A percentile compares a stretch with the other conserved stretches of the same genome.
Conservation (phyloP, 805 yeast genomes). For the Kuraishia floccosa region DNA sequence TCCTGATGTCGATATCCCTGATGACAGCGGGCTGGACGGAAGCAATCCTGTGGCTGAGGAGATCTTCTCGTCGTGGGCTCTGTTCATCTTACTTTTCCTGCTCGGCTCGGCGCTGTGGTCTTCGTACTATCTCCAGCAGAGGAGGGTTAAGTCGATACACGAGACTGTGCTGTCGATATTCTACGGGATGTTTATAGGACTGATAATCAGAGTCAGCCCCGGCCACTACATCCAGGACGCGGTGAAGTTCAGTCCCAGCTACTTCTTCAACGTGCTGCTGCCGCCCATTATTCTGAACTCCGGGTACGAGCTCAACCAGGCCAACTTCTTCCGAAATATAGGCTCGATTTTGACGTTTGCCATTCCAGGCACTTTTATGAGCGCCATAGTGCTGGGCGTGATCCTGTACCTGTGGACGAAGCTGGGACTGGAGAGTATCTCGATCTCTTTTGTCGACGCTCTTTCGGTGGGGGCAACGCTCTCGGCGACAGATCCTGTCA, state of each 20-base stretch:
- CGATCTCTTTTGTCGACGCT: conserved; percentile 92
- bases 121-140: conserved; percentile 82
- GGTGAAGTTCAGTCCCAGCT: conserved; percentile 87
- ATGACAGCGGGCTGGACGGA: conserved; percentile 37
- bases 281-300: conserved; percentile 96
- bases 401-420: conserved; percentile 85
- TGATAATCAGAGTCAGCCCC: conserved; percentile 81
- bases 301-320: conserved; percentile 94
- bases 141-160: conserved; percentile 89
- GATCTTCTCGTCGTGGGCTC: conserved; percentile 95
- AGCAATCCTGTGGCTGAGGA: conserved; percentile 88
- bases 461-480: conserved; percentile 95
- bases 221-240: conserved; percentile 97
- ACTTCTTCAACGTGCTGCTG: conserved; percentile 84
- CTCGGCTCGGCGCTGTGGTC: conserved; percentile 91
- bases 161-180: conserved; percentile 94
- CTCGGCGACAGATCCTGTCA: conserved; percentile 97
- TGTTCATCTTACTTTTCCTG: conserved; percentile 72
- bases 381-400: conserved; percentile 84
- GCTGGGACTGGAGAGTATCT: conserved; percentile 79
- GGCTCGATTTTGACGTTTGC: conserved; percentile 90
- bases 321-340: conserved; percentile 85
- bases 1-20: conserved; percentile 31
- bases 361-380: conserved; percentile 91
- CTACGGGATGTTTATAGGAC: conserved; percentile 93